A percentile compares a stretch with the other conserved stretches of the same genome.
Conservation (phyloP, 768 basidiomycete genomes). For the Tylopilus plumbeoviolaceoides region DNA sequence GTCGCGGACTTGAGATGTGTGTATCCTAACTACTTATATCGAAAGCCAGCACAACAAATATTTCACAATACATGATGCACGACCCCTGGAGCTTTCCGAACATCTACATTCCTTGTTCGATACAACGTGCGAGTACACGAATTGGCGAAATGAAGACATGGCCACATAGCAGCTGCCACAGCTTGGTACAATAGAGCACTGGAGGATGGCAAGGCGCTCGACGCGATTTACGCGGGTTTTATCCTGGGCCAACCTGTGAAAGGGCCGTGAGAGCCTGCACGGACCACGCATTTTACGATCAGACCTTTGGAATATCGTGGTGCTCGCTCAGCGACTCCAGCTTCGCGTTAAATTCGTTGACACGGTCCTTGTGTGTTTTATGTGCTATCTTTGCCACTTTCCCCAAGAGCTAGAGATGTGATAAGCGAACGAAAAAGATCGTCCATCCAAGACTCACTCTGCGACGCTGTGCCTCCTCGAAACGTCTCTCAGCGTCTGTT, state of each 20-base stretch:
- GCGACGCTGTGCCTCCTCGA: slow-evolving; percentile 81
- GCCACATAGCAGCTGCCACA: slow-evolving; percentile 17
- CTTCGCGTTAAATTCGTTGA: slow-evolving; percentile 84
- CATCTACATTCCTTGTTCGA: slow-evolving; percentile 20
- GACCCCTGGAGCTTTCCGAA: slow-evolving; percentile 24
- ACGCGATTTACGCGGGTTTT: slow-evolving; percentile 39
- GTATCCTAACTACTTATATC: slow-evolving; percentile 38
- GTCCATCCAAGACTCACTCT: slow-evolving; percentile 49
- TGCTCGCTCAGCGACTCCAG: slow-evolving; percentile 87
- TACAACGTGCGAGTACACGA: slow-evolving; percentile 20
- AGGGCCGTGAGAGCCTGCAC: slow-evolving; percentile 28
- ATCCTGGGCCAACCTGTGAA: slow-evolving; percentile 80
- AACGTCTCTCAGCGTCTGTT: slow-evolving; percentile 84
- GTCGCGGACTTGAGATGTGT: slow-evolving; percentile 33
- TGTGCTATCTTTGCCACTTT: slow-evolving; percentile 72
- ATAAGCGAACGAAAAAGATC: slow-evolving; percentile 6
- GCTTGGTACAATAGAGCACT: slow-evolving; percentile 12
- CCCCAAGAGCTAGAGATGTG: slow-evolving; percentile 55
- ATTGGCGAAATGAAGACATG: slow-evolving; percentile 5
- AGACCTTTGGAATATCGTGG: slow-evolving; percentile 91
- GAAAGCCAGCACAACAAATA: slow-evolving; percentile 29
- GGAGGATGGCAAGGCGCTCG: slow-evolving; percentile 20
- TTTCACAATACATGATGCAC: slow-evolving; percentile 32
- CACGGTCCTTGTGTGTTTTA: slow-evolving; percentile 92
- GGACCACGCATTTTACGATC: slow-evolving; percentile 23